Base-by-base conservation (phyloP, 2,329 filamentous ascomycete genomes). In the Colletotrichum nymphaeae region DNA sequence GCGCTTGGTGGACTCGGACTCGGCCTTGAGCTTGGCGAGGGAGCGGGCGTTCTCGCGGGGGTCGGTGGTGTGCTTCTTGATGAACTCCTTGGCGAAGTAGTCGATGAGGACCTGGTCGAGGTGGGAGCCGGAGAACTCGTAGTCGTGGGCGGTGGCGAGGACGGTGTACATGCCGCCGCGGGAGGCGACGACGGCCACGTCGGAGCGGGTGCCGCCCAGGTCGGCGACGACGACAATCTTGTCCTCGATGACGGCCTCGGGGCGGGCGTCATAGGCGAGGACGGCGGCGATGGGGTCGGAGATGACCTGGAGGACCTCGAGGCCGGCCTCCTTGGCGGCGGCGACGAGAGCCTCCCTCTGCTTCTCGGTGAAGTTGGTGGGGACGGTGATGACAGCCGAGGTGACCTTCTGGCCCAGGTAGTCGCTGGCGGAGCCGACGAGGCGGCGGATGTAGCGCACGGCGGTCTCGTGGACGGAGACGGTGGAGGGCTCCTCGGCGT, bases 31-130 rank as follows among this genome's bases (percentile, higher is more conserved):
- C 89, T 98, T 99, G 74, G 97, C 95, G 78, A 98, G 86, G 79
- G 93, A 93, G 79, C 92, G 92, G 68, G 92, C 88, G 81, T 97
- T 94, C 80, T 92, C 89, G 78, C 95, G 91, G 26, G 97, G 97
- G 83, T 98, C 97, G 71, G 91, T 91, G 86, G 92, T 93, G 90
- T 98, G 91, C 89, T 97, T 98, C 91, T 99, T 98, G 81, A 97
- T 90, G 86, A 99, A 99, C 85, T 99, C 97, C 89, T 99, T 99
- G 78, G 96, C 94, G 78, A 98, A 98, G 88, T 98, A 93, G 82
- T 99, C 96, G 82, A 98, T 94, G 72, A 99, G 89, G 63, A 96
- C 93, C 82, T 97, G 90, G 86, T 99, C 97, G 70, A 99, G 89
- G 77, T 95, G 92, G 46, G 91, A 89, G 80, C 97, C 97, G 69